These are phyloP conservation scores for Tricholoma sp. DNA, from an alignment of 768 basidiomycete species.

Conservation along the genomic window DNA sequence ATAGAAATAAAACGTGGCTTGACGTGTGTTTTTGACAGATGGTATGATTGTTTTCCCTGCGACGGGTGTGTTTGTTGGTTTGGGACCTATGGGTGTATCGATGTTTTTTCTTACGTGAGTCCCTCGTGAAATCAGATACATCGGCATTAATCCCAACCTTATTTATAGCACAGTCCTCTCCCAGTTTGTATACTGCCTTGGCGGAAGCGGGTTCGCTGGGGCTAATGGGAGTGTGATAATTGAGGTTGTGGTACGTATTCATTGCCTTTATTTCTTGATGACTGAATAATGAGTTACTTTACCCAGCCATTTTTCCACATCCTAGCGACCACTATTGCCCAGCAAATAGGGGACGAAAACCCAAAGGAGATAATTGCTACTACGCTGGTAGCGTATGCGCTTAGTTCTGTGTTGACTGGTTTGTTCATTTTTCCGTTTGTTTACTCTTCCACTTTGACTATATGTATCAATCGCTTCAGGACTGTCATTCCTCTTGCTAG, in stretches of 20 bases:
- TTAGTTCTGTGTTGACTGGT: conserved; percentile 88
- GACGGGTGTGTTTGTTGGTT: conserved; percentile 67
- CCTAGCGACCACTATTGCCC: conserved; percentile 70
- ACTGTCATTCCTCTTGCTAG: conserved; percentile 81
- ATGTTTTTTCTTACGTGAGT: conserved; percentile 87
- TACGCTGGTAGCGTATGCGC: conserved; percentile 81
- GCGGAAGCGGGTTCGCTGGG: conserved; percentile 85
- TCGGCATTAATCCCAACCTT: not conserved
- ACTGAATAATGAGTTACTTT: not conserved
- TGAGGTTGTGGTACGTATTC: conserved; percentile 77
- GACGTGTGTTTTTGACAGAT: conserved; percentile 38
- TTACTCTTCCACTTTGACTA: not conserved
- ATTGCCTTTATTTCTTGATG: not conserved
- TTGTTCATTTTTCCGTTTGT: conserved; percentile 7
- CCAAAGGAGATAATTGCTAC: conserved; percentile 80
- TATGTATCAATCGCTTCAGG: conserved; percentile 33
- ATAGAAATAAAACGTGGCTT: not conserved
- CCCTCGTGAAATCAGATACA: not conserved
- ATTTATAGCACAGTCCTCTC: conserved; percentile 60
- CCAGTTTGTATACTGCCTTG: conserved; percentile 80
- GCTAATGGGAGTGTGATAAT: conserved; percentile 99
- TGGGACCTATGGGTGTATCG: conserved; percentile 88
- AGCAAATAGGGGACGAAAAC: conserved; percentile 64
- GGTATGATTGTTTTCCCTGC: conserved; percentile 97
- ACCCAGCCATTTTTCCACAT: conserved; percentile 92